phyloP scores from a whole-genome alignment of 495 filamentous ascomycete species.

The Aspergillus wentii region DNA sequence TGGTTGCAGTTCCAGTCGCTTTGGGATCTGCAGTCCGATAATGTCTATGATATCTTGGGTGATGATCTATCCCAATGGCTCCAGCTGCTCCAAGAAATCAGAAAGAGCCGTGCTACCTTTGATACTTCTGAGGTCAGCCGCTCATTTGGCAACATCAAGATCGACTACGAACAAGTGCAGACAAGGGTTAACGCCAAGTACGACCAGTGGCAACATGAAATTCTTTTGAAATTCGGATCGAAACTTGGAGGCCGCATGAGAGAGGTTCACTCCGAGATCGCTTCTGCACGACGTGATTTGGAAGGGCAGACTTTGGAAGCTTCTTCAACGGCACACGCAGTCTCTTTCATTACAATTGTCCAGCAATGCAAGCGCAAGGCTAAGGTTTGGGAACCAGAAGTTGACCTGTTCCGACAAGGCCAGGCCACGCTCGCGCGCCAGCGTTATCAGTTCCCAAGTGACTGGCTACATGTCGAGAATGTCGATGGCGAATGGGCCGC shows the following conservation, averaged over 20 bases:
- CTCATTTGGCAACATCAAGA: slow-evolving; percentile 85
- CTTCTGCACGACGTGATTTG: slow-evolving; percentile 79
- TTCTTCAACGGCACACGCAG: slow-evolving; percentile 89
- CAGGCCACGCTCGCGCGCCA: slow-evolving; percentile 85
- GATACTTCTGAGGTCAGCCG: slow-evolving; percentile 90
- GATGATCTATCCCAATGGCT: slow-evolving; percentile 90
- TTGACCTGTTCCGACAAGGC: slow-evolving; percentile 91
- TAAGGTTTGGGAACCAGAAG: slow-evolving; percentile 88
- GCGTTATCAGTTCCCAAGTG: slow-evolving; percentile 84
- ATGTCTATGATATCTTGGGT: slow-evolving; percentile 87
- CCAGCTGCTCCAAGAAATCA: slow-evolving; percentile 89
- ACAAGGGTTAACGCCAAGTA: slow-evolving; percentile 98
- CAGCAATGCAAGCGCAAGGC: slow-evolving; percentile 93
- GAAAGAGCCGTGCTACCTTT: slow-evolving; percentile 88
- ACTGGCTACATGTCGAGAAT: slow-evolving; percentile 93
- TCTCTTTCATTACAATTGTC: slow-evolving; percentile 96
- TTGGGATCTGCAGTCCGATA: slow-evolving; percentile 94
- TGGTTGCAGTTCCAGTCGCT: slow-evolving; percentile 98
- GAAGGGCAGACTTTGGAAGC: slow-evolving; percentile 88
- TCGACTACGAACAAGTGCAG: slow-evolving; percentile 98
- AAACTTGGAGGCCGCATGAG: slow-evolving; percentile 86
- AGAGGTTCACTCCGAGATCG: slow-evolving; percentile 83
- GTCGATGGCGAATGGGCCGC: slow-evolving; percentile 91
- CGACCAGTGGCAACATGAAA: slow-evolving; percentile 99
- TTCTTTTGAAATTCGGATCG: slow-evolving; percentile 82